These are phyloP conservation scores for Rhododendron ferrugineum DNA, from an alignment of 148 eudicot genomes.

Conservation along the genomic window DNA sequence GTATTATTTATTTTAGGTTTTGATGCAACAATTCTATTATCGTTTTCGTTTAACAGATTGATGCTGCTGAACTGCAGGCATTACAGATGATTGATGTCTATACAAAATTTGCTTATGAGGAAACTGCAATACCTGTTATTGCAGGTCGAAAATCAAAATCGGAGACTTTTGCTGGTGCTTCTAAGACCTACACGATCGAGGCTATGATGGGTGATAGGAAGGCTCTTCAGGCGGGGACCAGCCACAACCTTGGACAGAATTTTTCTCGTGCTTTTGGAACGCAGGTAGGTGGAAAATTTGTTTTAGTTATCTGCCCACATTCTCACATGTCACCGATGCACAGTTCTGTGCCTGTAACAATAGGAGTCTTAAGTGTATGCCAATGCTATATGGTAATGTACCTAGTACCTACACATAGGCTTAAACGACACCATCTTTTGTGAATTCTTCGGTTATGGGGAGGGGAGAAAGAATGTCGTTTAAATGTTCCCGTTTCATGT, in stretches of 20 bases:
- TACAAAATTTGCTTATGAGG: conserved; percentile 84
- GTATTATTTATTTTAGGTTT: neutral
- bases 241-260: conserved; percentile 99
- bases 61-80: conserved; percentile 61
- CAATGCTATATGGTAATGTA: neutral
- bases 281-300: conserved; percentile 40
- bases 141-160: conserved; percentile 89
- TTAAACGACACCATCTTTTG: neutral
- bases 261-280: conserved; percentile 97
- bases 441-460: neutral
- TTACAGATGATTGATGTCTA: conserved; percentile 90
- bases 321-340: neutral
- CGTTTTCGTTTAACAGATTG: conserved; percentile 16
- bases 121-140: conserved; percentile 98
- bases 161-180: conserved; percentile 98
- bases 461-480: neutral
- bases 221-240: conserved; percentile 98
- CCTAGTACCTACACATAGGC: neutral
- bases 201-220: conserved; percentile 99
- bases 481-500: neutral
- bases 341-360: neutral
- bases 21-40: neutral
- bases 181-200: conserved; percentile 89
- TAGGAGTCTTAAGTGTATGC: neutral
- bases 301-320: neutral